Conservation (phyloP, 257 asterid genomes). For the Nemophila menziesii region DNA sequence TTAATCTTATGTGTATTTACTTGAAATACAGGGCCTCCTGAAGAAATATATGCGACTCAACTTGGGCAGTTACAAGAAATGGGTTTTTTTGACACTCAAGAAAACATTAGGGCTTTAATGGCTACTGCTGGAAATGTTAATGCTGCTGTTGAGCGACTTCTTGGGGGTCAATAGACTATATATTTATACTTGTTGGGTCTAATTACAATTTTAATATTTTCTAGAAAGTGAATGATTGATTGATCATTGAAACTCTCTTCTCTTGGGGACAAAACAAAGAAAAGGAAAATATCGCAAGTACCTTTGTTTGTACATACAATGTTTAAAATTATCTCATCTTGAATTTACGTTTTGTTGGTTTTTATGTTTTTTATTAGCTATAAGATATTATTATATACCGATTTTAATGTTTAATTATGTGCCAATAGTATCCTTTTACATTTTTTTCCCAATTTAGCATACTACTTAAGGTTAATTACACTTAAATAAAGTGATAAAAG, state of each 20-base stretch:
- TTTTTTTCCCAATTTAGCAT: too few species aligned
- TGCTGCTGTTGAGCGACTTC: constrained; percentile 44
- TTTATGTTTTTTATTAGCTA: too few species aligned
- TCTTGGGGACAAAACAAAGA: constrained; percentile 9
- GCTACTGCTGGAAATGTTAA: constrained; percentile 45
- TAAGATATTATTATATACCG: too few species aligned
- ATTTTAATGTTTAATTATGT: too few species aligned
- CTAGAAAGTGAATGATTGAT: constrained; percentile 14
- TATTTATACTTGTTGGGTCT: constrained; percentile 6
- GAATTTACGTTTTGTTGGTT: too few species aligned
- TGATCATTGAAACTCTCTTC: constrained; percentile 11
- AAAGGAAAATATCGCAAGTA: constrained; percentile 8
- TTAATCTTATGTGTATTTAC: neutral
- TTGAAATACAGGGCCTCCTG: constrained; percentile 32
- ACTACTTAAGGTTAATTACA: too few species aligned
- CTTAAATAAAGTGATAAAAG: too few species aligned
- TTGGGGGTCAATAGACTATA: constrained; percentile 26
- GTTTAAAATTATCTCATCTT: too few species aligned
- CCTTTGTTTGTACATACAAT: constrained; percentile 19
- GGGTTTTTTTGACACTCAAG: constrained; percentile 46
- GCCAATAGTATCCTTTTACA: too few species aligned
- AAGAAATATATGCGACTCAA: constrained; percentile 34
- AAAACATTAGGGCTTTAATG: constrained; percentile 30
- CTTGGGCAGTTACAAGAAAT: constrained; percentile 37
- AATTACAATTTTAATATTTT: constrained; percentile 7